Evolutionary conservation across 108 stramenopile genomes (phyloP), one percentile per base, ranked within the genome.

Genomic region (Chaetoceros tenuissimus): DNA sequence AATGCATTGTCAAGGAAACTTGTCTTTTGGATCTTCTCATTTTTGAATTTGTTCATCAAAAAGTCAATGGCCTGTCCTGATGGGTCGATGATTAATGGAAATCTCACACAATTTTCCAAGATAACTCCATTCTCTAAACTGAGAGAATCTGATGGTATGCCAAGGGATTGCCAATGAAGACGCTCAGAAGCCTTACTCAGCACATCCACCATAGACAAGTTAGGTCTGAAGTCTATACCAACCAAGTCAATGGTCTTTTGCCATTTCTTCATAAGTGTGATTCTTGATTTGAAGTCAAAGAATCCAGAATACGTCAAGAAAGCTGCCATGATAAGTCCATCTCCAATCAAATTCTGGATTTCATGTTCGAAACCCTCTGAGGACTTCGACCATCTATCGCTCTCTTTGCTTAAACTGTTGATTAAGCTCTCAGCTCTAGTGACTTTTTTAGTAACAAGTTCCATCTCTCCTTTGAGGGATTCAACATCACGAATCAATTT

Each of bases 61-160:
- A 94, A 99, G 19, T 53, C 72, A 48, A 91, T 84, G 0, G 99
- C 97, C 59, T 89, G 72, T 13, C 99, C 99, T 10, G 96, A 85
- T n/a, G 99, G 99, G 64, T 99, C 99, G 46, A 99, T 89, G 31
- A 98, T 78, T n/a, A 98, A 82, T 5, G 97, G 96, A 63, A 94
- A 97, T 8, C 98, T 82, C 28, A 78, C 75, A 43, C 76, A 90
- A 30, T 88, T 70, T 51, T 94, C 89, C 18, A 99, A 64, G 53
- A 98, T 92, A 18, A 96, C 89, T 13, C 94, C 97, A 57, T 99
- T 99, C 68, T 98, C 96, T 24, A 94, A 71, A 67, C 89, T 95
- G 10, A 98, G 66, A 24, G 77, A 75, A 60, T 99, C 99, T 26
- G 72, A 66, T 18, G 96, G 97, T 48, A 99, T 83, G 17, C 96